phyloP scores from a whole-genome alignment of 2,329 filamentous ascomycete species.

The Emmonsiellopsis sp. region DNA sequence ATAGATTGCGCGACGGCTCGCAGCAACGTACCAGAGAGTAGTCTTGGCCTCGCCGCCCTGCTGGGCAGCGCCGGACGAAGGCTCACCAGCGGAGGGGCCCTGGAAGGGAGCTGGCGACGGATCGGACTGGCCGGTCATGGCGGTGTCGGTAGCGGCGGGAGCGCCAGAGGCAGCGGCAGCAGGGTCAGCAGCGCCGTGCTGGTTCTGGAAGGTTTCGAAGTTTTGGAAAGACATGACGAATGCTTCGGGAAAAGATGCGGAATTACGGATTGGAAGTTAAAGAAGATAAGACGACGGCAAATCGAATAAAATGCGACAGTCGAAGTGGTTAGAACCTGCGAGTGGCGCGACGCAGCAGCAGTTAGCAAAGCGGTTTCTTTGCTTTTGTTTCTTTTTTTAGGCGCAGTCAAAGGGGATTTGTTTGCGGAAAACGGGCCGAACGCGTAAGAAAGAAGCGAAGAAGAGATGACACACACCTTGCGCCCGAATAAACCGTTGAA shows the following conservation, averaged over 20 bases:
- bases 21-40: slow-evolving; percentile 43
- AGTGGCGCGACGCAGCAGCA: background rate
- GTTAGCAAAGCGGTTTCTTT: background rate
- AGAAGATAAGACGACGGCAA: background rate
- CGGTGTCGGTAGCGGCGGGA: slow-evolving; percentile 42
- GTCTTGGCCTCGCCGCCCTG: slow-evolving; percentile 47
- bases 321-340: slow-evolving; percentile 3
- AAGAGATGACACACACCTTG: slow-evolving; percentile 3
- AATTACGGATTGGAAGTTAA: background rate
- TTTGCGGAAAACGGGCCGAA: background rate
- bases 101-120: slow-evolving; percentile 44
- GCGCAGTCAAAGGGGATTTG: background rate
- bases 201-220: slow-evolving; percentile 55
- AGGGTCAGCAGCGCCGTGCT: slow-evolving; percentile 47
- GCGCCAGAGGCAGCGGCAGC: slow-evolving; percentile 40
- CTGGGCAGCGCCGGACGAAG: slow-evolving; percentile 37
- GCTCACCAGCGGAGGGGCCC: slow-evolving; percentile 37
- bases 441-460: background rate
- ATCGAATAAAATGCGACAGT: slow-evolving; percentile 1
- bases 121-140: slow-evolving; percentile 50
- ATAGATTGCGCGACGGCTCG: background rate
- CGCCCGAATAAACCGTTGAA: slow-evolving; percentile 6
- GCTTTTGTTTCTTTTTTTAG: background rate
- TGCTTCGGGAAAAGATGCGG: slow-evolving; percentile 9
- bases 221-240: slow-evolving; percentile 57